phyloP scores from a whole-genome alignment of 83 land plant genomes.

The Picea abies region DNA sequence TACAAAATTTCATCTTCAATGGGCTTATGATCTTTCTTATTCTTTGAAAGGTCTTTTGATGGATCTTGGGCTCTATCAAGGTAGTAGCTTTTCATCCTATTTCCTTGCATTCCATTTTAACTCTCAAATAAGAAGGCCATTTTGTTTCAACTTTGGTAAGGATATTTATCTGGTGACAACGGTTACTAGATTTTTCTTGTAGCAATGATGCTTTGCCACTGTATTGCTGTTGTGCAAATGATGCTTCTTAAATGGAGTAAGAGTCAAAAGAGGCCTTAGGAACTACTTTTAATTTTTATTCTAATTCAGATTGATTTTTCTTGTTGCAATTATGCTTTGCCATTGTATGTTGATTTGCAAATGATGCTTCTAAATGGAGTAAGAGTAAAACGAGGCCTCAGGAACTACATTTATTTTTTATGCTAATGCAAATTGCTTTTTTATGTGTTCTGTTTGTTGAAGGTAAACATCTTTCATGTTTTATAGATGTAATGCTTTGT shows the following conservation, averaged over 20 bases:
- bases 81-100: not conserved
- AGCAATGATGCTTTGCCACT: not conserved
- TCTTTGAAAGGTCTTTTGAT: too few relatives aligned
- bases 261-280: not conserved
- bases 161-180: not conserved
- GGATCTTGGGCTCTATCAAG: too few relatives aligned
- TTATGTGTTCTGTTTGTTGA: not conserved
- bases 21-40: too few relatives aligned
- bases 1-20: too few relatives aligned
- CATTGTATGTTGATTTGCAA: not conserved
- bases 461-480: not conserved
- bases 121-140: not conserved
- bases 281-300: not conserved
- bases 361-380: not conserved
- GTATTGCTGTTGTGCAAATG: not conserved
- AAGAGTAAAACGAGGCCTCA: not conserved
- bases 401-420: not conserved
- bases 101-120: not conserved
- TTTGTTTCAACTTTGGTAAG: not conserved
- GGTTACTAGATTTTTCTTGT: not conserved
- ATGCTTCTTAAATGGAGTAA: not conserved
- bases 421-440: not conserved
- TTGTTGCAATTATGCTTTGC: not conserved
- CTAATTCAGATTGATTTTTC: not conserved
- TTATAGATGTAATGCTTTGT: not conserved